Evolutionary conservation across 805 yeast species (phyloP).

Genomic region (Zygosaccharomyces lentus): DNA sequence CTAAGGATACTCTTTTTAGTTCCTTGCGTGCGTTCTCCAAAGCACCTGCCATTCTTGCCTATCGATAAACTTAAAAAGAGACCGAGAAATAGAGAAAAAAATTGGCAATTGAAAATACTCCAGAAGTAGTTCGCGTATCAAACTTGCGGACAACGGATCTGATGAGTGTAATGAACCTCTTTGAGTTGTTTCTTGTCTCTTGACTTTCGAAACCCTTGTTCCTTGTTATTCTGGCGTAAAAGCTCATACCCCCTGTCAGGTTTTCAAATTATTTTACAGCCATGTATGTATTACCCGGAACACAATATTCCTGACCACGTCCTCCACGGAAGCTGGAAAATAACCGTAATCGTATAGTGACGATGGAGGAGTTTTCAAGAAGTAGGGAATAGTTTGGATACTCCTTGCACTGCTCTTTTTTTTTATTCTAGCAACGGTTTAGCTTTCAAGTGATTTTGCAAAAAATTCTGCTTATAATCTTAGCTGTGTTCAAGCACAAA

Average conservation of each 20-base stretch:
- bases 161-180: background rate
- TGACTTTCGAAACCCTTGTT: slow-evolving; percentile 1
- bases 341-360: background rate
- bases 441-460: too few relatives aligned
- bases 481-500: too few relatives aligned
- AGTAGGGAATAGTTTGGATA: too few relatives aligned
- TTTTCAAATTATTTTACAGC: slow-evolving; percentile 11
- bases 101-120: background rate
- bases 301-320: too few relatives aligned
- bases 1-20: slow-evolving; percentile 77
- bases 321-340: background rate
- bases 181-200: background rate
- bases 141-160: background rate
- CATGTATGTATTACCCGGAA: slow-evolving; percentile 10
- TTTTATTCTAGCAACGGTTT: too few relatives aligned
- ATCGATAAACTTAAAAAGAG: slow-evolving; percentile 4
- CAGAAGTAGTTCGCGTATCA: background rate
- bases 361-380: background rate
- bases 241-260: slow-evolving; percentile 12
- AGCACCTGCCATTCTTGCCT: slow-evolving; percentile 74
- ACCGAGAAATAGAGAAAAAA: background rate
- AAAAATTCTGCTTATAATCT: too few relatives aligned
- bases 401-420: too few relatives aligned
- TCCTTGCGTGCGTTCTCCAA: slow-evolving; percentile 95
- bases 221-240: background rate